phyloP scores from a whole-genome alignment of 768 basidiomycete genomes.

The Suillus tomentosus region DNA sequence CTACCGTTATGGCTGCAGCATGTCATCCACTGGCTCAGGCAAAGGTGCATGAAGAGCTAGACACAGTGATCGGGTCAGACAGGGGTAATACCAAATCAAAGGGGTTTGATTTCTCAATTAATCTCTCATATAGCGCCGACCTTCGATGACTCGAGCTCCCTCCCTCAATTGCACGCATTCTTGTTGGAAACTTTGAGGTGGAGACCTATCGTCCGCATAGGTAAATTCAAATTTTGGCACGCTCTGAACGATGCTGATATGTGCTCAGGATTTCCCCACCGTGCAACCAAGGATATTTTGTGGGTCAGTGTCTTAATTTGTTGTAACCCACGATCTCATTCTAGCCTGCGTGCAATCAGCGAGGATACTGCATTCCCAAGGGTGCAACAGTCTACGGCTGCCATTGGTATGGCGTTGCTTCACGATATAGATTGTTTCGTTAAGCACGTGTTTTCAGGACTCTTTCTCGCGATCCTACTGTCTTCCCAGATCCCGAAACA shows the following conservation, averaged over 20 bases:
- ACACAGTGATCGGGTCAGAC: conserved; percentile 46
- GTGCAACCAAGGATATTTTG: conserved; percentile 60
- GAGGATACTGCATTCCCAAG: conserved; percentile 35
- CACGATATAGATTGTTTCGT: neutral
- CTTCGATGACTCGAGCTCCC: neutral
- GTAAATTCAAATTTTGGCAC: conserved; percentile 22
- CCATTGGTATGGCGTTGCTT: conserved; percentile 26
- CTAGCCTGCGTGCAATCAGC: conserved; percentile 21
- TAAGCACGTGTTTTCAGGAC: conserved; percentile 34
- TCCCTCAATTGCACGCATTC: conserved; percentile 1
- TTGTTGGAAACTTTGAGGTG: conserved; percentile 36
- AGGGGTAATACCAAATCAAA: conserved; percentile 14
- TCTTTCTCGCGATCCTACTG: conserved; percentile 50
- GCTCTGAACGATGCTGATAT: neutral
- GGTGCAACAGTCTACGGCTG: conserved; percentile 37
- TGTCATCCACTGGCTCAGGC: conserved; percentile 50
- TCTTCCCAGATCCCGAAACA: conserved; percentile 51
- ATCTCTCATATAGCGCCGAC: neutral
- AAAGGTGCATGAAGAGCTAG: conserved; percentile 52
- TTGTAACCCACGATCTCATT: neutral
- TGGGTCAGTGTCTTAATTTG: conserved; percentile 41
- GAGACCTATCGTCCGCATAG: conserved; percentile 31
- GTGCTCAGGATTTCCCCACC: conserved; percentile 53
- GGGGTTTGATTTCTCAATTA: neutral
- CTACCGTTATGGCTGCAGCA: conserved; percentile 52